phyloP scores from a whole-genome alignment of 169 alveolate genomes.

The Cryptosporidium canis region DNA sequence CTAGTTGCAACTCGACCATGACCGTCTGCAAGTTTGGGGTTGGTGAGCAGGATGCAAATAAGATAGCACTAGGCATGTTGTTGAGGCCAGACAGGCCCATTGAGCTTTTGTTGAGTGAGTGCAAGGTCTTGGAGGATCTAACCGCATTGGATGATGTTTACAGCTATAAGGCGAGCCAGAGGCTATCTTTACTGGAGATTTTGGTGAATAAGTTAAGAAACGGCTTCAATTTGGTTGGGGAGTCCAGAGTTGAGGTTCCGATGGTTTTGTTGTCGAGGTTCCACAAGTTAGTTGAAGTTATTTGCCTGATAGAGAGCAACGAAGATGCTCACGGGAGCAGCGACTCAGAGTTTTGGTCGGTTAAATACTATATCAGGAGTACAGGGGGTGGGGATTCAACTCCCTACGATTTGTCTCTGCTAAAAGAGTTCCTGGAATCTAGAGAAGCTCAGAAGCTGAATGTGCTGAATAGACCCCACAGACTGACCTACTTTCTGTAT shows the following conservation, averaged over 20 bases:
- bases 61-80: slow-evolving; percentile 18
- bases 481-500: not conserved
- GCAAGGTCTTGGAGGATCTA: not conserved
- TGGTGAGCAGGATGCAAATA: not conserved
- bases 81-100: not conserved
- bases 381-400: not conserved
- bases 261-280: slow-evolving; percentile 8
- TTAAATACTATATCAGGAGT: not conserved
- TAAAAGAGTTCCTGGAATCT: not conserved
- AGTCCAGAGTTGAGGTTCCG: not conserved
- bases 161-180: not conserved
- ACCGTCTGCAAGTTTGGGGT: not conserved
- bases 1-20: not conserved
- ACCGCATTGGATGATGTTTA: not conserved
- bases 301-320: not conserved
- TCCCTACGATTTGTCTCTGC: not conserved
- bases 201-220: not conserved
- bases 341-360: slow-evolving; percentile 5
- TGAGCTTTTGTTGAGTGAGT: not conserved
- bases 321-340: not conserved
- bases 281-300: slow-evolving; percentile 22
- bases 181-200: slow-evolving; percentile 17
- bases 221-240: slow-evolving; percentile 17
- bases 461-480: not conserved
- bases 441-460: not conserved